Percentiles rank a stretch among this genome's conserved stretches.
These are phyloP conservation scores for Candida railenensis DNA, from an alignment of 805 yeast species.

Conservation along the genomic window DNA sequence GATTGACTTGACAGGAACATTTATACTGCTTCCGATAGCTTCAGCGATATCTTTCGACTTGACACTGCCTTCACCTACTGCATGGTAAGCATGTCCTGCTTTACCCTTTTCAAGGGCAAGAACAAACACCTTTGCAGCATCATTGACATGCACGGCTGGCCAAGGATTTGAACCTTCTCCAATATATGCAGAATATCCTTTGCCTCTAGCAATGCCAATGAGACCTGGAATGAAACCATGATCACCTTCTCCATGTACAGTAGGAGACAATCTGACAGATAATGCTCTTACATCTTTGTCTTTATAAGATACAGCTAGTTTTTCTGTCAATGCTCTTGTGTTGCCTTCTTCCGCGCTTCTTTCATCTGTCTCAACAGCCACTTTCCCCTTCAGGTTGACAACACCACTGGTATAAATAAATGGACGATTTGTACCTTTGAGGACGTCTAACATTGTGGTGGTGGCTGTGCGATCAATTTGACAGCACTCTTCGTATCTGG, in stretches of 20 bases:
- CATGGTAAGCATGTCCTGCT: constrained; percentile 9
- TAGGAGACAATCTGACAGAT: constrained; percentile 28
- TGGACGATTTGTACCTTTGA: constrained; percentile 25
- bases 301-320: constrained; percentile 12
- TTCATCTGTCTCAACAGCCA: neutral
- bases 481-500: constrained; percentile 13
- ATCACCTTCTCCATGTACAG: constrained; percentile 32
- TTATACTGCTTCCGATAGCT: constrained; percentile 17
- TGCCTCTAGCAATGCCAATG: constrained; percentile 26
- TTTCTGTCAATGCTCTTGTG: constrained; percentile 7
- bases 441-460: constrained; percentile 22
- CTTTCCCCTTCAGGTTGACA: constrained; percentile 7
- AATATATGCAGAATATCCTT: constrained; percentile 29
- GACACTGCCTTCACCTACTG: constrained; percentile 17
- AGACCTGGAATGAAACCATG: constrained; percentile 20
- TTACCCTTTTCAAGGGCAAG: constrained; percentile 11
- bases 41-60: constrained; percentile 21
- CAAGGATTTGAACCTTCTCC: constrained; percentile 33
- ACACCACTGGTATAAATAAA: constrained; percentile 25
- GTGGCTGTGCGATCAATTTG: constrained; percentile 24
- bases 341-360: neutral
- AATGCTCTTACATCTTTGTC: constrained; percentile 20
- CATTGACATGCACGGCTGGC: constrained; percentile 29
- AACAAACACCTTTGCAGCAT: constrained; percentile 27
- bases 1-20: constrained; percentile 13